phyloP scores from a whole-genome alignment of 495 filamentous ascomycete species.

The Penicillium atrosanguineum region DNA sequence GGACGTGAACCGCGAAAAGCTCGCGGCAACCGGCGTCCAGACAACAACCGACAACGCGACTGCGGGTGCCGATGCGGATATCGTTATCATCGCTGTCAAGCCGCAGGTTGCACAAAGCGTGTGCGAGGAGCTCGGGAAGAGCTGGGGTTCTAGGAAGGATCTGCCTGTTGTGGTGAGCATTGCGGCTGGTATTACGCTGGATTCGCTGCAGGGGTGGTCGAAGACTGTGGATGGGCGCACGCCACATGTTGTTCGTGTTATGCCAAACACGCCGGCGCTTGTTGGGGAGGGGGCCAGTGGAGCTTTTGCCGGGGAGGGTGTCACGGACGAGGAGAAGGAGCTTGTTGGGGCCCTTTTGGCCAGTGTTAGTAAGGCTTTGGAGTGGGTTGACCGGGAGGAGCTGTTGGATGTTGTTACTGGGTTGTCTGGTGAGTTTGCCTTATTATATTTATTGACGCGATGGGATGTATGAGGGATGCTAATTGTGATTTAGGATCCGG shows the following conservation, averaged over 20 bases:
- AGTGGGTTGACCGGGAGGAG: constrained; percentile 44
- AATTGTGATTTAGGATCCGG: constrained; percentile 32
- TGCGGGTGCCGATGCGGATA: constrained; percentile 89
- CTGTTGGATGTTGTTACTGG: constrained; percentile 42
- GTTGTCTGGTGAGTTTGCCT: constrained; percentile 34
- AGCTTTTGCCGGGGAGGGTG: constrained; percentile 29
- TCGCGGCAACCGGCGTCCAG: constrained; percentile 82
- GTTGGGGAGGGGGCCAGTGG: constrained; percentile 39
- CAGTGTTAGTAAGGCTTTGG: constrained; percentile 38
- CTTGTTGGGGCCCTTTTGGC: constrained; percentile 33
- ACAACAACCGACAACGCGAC: constrained; percentile 82
- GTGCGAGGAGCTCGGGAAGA: constrained; percentile 87
- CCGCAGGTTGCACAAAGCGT: constrained; percentile 78
- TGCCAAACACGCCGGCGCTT: constrained; percentile 44
- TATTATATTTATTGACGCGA: not conserved
- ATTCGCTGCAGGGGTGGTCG: constrained; percentile 34
- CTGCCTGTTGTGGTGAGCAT: constrained; percentile 45
- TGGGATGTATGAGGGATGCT: not conserved
- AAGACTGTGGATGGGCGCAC: constrained; percentile 23
- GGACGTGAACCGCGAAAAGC: constrained; percentile 78
- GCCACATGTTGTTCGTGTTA: constrained; percentile 37
- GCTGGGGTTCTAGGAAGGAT: constrained; percentile 70
- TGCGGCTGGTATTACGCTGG: constrained; percentile 40
- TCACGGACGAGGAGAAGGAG: constrained; percentile 33
- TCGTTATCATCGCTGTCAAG: constrained; percentile 75